phyloP scores from a whole-genome alignment of 225 moss, liverwort and hornwort species.

The Antitrichia curtipendula region DNA sequence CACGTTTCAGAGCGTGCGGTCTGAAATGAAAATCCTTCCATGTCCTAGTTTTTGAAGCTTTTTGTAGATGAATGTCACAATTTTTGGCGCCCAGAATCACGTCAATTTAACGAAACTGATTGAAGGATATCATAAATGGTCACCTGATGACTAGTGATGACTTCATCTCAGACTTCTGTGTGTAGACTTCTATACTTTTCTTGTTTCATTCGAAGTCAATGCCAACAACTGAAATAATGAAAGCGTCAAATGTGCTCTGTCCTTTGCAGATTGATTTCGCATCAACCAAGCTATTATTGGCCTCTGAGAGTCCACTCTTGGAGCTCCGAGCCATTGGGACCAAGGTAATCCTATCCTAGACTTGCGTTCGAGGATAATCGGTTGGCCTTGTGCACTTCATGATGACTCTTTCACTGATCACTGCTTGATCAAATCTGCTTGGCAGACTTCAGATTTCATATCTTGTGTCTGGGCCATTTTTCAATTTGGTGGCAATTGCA shows the following conservation, averaged over 20 bases:
- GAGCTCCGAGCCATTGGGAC: conserved; percentile 93
- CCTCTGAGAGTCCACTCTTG: conserved; percentile 56
- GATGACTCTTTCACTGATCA: not conserved
- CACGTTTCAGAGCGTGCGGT: no score
- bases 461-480: not conserved
- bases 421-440: not conserved
- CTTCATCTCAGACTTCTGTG: not conserved
- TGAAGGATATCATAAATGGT: not conserved
- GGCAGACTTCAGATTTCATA: not conserved
- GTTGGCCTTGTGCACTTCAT: not conserved
- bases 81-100: not conserved
- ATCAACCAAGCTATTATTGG: conserved; percentile 55
- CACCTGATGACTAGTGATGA: not conserved
- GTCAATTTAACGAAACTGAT: not conserved
- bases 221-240: not conserved
- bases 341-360: conserved; percentile 36
- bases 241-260: not conserved
- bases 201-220: not conserved
- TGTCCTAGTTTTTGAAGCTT: not conserved
- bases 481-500: not conserved
- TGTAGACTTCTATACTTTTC: not conserved
- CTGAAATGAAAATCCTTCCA: not conserved
- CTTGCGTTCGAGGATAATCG: not conserved
- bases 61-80: not conserved
- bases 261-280: conserved; percentile 52